Conservation (phyloP, 495 filamentous ascomycete species). For the Chaetomium cochliodes region DNA sequence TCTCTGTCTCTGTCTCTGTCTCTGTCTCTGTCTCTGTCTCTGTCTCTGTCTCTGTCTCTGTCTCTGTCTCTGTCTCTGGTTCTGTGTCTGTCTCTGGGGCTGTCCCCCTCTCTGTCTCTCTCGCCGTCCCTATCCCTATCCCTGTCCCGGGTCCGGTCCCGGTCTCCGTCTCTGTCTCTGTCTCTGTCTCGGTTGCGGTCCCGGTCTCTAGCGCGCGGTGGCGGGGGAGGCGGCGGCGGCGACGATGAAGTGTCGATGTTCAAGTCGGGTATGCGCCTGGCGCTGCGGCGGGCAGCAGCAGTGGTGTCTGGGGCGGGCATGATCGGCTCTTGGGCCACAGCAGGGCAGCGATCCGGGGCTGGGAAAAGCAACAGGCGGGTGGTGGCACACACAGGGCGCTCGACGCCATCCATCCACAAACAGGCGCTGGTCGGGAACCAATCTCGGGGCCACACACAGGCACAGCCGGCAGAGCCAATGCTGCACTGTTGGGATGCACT, state of each 20-base stretch:
- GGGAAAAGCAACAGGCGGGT: conserved; percentile 19
- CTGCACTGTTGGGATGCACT: conserved; percentile 15
- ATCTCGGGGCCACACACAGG: conserved; percentile 2
- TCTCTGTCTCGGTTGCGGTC: neutral
- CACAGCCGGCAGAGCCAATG: neutral
- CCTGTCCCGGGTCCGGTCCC: neutral
- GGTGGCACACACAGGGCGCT: conserved; percentile 24
- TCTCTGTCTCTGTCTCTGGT: neutral
- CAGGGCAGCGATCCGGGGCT: conserved; percentile 10
- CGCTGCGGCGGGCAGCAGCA: conserved; percentile 27
- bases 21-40: conserved; percentile 3
- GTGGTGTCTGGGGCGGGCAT: conserved; percentile 30
- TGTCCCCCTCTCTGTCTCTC: neutral
- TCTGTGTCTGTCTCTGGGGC: neutral
- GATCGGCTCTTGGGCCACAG: conserved; percentile 9
- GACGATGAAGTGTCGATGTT: conserved; percentile 34
- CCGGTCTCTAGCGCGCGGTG: neutral
- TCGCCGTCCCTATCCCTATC: conserved; percentile 3
- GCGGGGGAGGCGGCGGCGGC: conserved; percentile 13
- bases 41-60: conserved; percentile 2
- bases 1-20: neutral
- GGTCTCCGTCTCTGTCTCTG: conserved; percentile 2
- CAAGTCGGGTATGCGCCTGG: conserved; percentile 31
- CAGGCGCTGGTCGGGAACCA: conserved; percentile 7
- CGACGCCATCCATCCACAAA: conserved; percentile 20